Percentiles rank a stretch among this genome's conserved stretches.
Conservation (phyloP, 208 protist genomes). For the Endotrypanum monterogeii region DNA sequence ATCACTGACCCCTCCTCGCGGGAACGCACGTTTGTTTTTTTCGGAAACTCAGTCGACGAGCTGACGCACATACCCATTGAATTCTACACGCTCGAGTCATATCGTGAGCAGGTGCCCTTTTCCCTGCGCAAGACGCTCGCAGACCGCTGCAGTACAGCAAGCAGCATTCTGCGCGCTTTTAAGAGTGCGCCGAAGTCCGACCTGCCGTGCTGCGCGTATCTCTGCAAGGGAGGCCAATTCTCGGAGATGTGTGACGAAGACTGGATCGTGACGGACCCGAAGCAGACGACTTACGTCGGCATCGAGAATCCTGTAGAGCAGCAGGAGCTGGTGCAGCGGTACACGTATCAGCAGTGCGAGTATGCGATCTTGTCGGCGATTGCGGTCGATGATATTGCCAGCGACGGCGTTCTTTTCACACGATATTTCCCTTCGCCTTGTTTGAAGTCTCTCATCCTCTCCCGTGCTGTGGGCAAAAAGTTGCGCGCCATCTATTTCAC, state of each 20-base stretch:
- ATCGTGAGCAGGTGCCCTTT: conserved; percentile 91
- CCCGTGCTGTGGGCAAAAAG: conserved; percentile 76
- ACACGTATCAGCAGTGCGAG: conserved; percentile 89
- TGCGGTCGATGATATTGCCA: conserved; percentile 88
- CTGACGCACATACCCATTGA: conserved; percentile 91
- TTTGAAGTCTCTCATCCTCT: conserved; percentile 92
- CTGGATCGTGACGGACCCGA: conserved; percentile 85
- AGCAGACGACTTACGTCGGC: conserved; percentile 62
- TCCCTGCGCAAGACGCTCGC: conserved; percentile 83
- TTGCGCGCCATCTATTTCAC: conserved; percentile 89
- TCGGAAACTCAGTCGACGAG: conserved; percentile 72
- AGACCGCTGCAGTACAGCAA: conserved; percentile 56
- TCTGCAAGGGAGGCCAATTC: conserved; percentile 92
- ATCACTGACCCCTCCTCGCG: conserved; percentile 30
- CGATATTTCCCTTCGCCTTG: conserved; percentile 92
- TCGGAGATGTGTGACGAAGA: conserved; percentile 82
- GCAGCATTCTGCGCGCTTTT: conserved; percentile 79
- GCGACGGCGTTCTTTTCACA: conserved; percentile 90
- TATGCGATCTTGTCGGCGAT: conserved; percentile 92
- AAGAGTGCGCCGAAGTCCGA: conserved; percentile 72
- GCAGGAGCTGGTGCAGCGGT: conserved; percentile 69
- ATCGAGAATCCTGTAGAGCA: conserved; percentile 75
- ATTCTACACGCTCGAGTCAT: conserved; percentile 93
- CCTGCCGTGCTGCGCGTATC: conserved; percentile 75
- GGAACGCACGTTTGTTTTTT: conserved; percentile 91